Evolutionary conservation across 805 yeast genomes (phyloP), one percentile per base, ranked within the genome.

Genomic region (Wickerhamiella allomyrinae): DNA sequence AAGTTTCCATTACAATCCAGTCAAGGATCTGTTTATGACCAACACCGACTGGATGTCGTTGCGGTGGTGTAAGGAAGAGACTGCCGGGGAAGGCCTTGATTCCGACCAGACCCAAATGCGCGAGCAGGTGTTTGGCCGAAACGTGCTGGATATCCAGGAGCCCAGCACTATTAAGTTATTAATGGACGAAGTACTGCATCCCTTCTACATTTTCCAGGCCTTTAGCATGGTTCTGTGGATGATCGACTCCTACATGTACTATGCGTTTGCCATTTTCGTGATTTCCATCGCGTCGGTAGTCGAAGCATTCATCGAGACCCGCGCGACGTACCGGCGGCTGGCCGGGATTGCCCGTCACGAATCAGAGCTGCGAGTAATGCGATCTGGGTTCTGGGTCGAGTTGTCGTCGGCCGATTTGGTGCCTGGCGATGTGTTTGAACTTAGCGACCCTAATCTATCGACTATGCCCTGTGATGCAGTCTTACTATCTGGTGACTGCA

Each of bases 361-460:
- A n/a, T 80, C 93, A 54, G 84, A 76, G 39, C 82, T 87, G 5
- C 72, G 96, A 51, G 96, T 84, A 1, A 77, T 87, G 70, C 76
- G 97, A 58, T 86, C 83, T 54, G 95, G 80, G 10, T 91, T 84
- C 59, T 89, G 96, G 98, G 79, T 77, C 40, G 86, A 79, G 50
- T 66, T 79, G 2, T 69, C 72, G 29, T 79, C 94, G 0, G 67
- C 70, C 10, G 91, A 84, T 35, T 67, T 91, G 24, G 96, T 91
- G 1, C 97, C 97, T 0, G 99, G 99, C 40, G 99, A 91, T 59
- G 74, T 91, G 1, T 86, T 79, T 56, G 98, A 91, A 62, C 75
- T 91, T 27, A 77, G 86, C 1, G 96, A 87, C 54, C 94, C 96
- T 0, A 72, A 81, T 0, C 63, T 91, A 43, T 53, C 66, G 3